Evolutionary conservation across 2,329 filamentous ascomycete species (phyloP).

Genomic region (Colletotrichum sp.): DNA sequence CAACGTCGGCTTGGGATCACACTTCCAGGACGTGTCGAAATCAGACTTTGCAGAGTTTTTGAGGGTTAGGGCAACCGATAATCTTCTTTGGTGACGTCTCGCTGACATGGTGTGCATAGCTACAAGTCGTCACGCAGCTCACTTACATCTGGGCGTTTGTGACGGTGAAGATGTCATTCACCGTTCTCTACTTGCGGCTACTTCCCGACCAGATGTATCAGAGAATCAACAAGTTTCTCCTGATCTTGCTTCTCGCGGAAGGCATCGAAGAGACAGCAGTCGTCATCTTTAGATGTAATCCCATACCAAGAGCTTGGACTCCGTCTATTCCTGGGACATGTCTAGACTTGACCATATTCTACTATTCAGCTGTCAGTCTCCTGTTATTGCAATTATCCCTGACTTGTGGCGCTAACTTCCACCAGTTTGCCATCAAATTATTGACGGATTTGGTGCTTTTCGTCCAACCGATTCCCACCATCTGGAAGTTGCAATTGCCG

Average conservation of each 20-base stretch:
- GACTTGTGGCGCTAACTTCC: neutral
- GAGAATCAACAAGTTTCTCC: slow-evolving; percentile 19
- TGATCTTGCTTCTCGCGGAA: slow-evolving; percentile 14
- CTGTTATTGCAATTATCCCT: neutral
- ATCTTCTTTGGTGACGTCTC: too few species aligned
- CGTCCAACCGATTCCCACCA: slow-evolving; percentile 40
- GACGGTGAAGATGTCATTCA: slow-evolving; percentile 22
- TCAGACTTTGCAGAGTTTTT: slow-evolving; percentile 11
- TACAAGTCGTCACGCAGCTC: slow-evolving; percentile 21
- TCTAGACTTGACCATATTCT: slow-evolving; percentile 32
- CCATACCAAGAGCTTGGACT: slow-evolving; percentile 21
- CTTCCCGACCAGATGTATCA: slow-evolving; percentile 15
- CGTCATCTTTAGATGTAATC: slow-evolving; percentile 21
- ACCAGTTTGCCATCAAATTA: slow-evolving; percentile 37
- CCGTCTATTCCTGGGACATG: slow-evolving; percentile 16
- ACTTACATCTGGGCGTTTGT: slow-evolving; percentile 23
- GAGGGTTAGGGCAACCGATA: neutral
- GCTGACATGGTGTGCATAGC: neutral
- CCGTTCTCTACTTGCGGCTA: slow-evolving; percentile 19
- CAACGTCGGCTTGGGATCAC: slow-evolving; percentile 17
- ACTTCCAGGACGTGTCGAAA: slow-evolving; percentile 13
- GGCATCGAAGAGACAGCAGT: slow-evolving; percentile 20
- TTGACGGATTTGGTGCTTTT: slow-evolving; percentile 40
- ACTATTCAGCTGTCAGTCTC: slow-evolving; percentile 10
- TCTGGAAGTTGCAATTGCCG: slow-evolving; percentile 38